Evolutionary conservation across 768 basidiomycete species (phyloP), one percentile per base, ranked within the genome.

Genomic region (Russula griseocarnosa): DNA sequence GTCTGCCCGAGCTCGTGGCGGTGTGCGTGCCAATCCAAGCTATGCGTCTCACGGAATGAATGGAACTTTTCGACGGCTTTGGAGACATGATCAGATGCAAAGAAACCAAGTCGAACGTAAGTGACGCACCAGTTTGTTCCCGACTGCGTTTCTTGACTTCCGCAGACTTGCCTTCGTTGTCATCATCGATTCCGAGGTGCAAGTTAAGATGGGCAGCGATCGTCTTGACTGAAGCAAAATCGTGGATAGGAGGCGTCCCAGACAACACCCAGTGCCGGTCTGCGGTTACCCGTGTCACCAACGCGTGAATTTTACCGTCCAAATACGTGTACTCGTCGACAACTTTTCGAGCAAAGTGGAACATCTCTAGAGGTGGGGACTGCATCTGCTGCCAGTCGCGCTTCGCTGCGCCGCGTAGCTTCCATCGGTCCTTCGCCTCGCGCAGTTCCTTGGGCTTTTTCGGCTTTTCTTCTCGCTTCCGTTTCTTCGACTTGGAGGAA

Each of bases 271-370:
- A 98, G 60, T 87, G 88, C 50, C 91, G 82, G 55, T 88, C 86
- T 0, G 91, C 87, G 13, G 85, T 83, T 24, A 95, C 75, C 54
- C 82, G 82, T 3, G 90, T 92, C 42, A 96, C 82, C 69, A 94
- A 79, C 3, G 90, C 80, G 66, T 90, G 88, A 8, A 86, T 80
- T 69, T 89, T 86, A 59, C 90, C 92, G 28, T 87, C 85, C 26
- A 95, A 80, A 70, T 98, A 97, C 1, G 94, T 95, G 74, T 95
- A 98, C 72, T 98, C 94, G 75, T 97, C 95, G 47, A 96, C 86
- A 56, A 98, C 88, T 32, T 90, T 83, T 6, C 94, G 87, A 4
- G 90, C 79, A 73, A 91, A 97, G 71, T 94, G 84, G 83, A 98
- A 97, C 81, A 94, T 88, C 74, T 96, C 92, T 58, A 97, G 76